phyloP scores from a whole-genome alignment of 371 early-diverging fungal species.

The Coemansia sp. region DNA sequence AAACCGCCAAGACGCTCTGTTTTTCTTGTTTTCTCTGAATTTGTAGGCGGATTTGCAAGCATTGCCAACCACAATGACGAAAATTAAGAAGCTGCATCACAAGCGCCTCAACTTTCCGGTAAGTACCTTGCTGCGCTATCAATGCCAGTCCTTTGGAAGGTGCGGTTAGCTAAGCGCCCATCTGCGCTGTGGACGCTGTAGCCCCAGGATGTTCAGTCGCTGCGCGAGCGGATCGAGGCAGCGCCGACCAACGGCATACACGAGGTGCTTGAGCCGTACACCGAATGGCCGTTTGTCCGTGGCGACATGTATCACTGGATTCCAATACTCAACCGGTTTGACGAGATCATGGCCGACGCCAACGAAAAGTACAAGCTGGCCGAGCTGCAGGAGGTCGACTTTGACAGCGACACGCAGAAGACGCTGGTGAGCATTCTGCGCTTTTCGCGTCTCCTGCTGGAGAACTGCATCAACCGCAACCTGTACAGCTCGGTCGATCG shows the following conservation, averaged over 20 bases:
- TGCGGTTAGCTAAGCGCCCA: no score
- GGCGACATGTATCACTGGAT: constrained; percentile 96
- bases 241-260: constrained; percentile 62
- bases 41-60: not conserved
- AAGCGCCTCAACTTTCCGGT: constrained; percentile 50
- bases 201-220: constrained; percentile 47
- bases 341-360: constrained; percentile 69
- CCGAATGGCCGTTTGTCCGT: constrained; percentile 77
- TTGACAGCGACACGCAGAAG: constrained; percentile 57
- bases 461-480: constrained; percentile 92
- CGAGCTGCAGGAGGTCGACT: constrained; percentile 58
- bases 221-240: constrained; percentile 47
- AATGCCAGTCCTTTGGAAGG: no score
- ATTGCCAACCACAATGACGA: constrained; percentile 24
- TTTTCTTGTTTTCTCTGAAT: not conserved
- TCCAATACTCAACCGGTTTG: constrained; percentile 88
- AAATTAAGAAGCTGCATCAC: constrained; percentile 49
- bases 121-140: constrained; percentile 9
- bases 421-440: constrained; percentile 70
- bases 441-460: constrained; percentile 79
- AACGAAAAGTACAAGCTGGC: constrained; percentile 65
- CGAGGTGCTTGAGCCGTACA: constrained; percentile 53
- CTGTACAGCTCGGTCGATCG: constrained; percentile 89
- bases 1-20: not conserved
- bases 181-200: constrained; percentile 4